phyloP scores from a whole-genome alignment of 2,329 filamentous ascomycete species.

The Raffaelea albimanens region DNA sequence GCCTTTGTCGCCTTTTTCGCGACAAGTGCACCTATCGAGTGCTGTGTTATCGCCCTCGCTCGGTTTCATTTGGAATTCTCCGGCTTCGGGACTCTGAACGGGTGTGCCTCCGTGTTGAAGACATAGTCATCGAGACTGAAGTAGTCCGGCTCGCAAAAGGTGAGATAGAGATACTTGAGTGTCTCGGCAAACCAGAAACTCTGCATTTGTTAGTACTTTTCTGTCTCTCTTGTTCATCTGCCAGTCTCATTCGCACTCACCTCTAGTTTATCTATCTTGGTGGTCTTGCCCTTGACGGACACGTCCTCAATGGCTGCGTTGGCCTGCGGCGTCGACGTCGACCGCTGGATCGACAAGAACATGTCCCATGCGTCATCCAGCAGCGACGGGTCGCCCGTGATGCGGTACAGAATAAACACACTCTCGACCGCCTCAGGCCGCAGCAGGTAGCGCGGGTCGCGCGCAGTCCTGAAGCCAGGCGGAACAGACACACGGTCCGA shows the following conservation, averaged over 20 bases:
- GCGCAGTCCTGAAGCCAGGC: slow-evolving; percentile 17
- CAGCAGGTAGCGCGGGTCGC: slow-evolving; percentile 37
- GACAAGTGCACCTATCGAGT: too few relatives aligned
- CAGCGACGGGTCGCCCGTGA: slow-evolving; percentile 63
- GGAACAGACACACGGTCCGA: slow-evolving; percentile 11
- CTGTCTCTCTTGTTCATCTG: too few relatives aligned
- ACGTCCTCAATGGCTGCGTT: slow-evolving; percentile 16
- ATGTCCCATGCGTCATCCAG: slow-evolving; percentile 71
- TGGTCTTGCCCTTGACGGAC: slow-evolving; percentile 28
- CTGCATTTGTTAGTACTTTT: slow-evolving; percentile 3
- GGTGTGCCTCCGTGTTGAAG: slow-evolving; percentile 14
- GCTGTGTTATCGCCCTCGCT: too few relatives aligned
- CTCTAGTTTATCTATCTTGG: slow-evolving; percentile 29
- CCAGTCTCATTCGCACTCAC: slow-evolving; percentile 1
- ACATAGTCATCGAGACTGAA: slow-evolving; percentile 15
- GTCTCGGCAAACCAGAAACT: slow-evolving; percentile 15
- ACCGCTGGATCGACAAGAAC: slow-evolving; percentile 59
- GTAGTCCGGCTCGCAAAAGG: slow-evolving; percentile 11
- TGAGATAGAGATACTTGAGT: slow-evolving; percentile 15
- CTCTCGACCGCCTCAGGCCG: slow-evolving; percentile 68
- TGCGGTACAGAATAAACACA: slow-evolving; percentile 70
- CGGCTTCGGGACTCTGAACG: slow-evolving; percentile 4
- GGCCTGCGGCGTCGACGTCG: slow-evolving; percentile 31
- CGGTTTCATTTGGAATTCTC: too few relatives aligned
- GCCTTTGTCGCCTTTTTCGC: too few relatives aligned